These are phyloP conservation scores for Pestalotiopsis sp. DNA, from an alignment of 2,329 filamentous ascomycete species.

Conservation along the genomic window DNA sequence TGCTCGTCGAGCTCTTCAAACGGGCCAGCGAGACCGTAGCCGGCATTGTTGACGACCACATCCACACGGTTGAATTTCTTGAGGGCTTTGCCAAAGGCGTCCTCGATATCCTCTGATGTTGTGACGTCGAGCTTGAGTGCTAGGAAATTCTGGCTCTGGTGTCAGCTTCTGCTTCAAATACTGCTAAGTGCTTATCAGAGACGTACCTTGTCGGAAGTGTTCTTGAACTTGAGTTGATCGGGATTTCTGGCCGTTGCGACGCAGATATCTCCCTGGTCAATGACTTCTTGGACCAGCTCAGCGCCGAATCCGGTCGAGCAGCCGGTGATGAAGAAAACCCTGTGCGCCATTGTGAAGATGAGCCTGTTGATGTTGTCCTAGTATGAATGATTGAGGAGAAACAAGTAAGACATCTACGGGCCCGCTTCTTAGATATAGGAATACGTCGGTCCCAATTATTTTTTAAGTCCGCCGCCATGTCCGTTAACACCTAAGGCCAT, in stretches of 20 bases:
- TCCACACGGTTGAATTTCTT: constrained; percentile 35
- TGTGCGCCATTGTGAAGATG: background rate
- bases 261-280: constrained; percentile 37
- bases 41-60: constrained; percentile 33
- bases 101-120: constrained; percentile 33
- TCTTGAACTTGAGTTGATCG: constrained; percentile 6
- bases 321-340: constrained; percentile 40
- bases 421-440: background rate
- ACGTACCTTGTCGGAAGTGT: constrained; percentile 3
- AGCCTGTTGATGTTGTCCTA: background rate
- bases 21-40: constrained; percentile 27
- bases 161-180: background rate
- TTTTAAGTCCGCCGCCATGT: background rate
- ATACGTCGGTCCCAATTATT: background rate
- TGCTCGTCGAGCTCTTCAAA: constrained; percentile 26
- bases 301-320: constrained; percentile 45
- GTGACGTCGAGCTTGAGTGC: constrained; percentile 46
- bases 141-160: background rate
- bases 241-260: constrained; percentile 38
- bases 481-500: background rate
- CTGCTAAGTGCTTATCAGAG: background rate
- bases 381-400: background rate
- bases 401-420: background rate
- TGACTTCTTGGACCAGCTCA: constrained; percentile 36
- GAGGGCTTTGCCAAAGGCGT: constrained; percentile 33